phyloP scores from a whole-genome alignment of 1,284 basidiomycete genomes.

The Apiotrichum montevideense region DNA sequence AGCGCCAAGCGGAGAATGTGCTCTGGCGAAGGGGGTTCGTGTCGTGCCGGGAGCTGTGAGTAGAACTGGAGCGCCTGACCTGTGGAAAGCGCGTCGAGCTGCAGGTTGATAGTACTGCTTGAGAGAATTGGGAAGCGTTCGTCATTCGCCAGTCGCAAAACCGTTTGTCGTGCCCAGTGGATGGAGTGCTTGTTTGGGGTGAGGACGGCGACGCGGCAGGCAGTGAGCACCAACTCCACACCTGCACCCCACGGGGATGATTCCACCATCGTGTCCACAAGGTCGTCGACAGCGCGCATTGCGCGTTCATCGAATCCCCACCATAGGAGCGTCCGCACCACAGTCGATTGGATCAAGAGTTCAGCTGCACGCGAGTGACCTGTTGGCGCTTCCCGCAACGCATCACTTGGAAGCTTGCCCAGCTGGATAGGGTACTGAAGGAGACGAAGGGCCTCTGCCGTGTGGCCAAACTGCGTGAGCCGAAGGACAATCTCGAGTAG shows the following conservation, averaged over 20 bases:
- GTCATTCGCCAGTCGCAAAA: conserved; percentile 10
- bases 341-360: conserved; percentile 17
- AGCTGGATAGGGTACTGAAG: conserved; percentile 20
- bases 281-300: conserved; percentile 8
- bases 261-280: conserved; percentile 14
- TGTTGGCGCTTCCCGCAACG: conserved; percentile 5
- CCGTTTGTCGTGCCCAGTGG: conserved; percentile 5
- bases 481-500: conserved; percentile 19
- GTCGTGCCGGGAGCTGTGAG: conserved; percentile 1
- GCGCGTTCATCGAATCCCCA: conserved; percentile 16
- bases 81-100: conserved; percentile 2
- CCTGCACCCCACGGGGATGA: neutral
- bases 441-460: conserved; percentile 12
- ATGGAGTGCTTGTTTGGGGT: neutral
- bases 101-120: neutral
- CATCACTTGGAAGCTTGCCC: conserved; percentile 12
- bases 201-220: conserved; percentile 5
- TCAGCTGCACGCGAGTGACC: conserved; percentile 13
- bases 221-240: conserved; percentile 10
- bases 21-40: neutral
- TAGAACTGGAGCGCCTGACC: conserved; percentile 12
- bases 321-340: conserved; percentile 6
- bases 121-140: conserved; percentile 12
- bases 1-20: conserved; percentile 11
- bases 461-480: conserved; percentile 7